Conservation (phyloP, 2,329 filamentous ascomycete species). For the Trichoderma harzianum region DNA sequence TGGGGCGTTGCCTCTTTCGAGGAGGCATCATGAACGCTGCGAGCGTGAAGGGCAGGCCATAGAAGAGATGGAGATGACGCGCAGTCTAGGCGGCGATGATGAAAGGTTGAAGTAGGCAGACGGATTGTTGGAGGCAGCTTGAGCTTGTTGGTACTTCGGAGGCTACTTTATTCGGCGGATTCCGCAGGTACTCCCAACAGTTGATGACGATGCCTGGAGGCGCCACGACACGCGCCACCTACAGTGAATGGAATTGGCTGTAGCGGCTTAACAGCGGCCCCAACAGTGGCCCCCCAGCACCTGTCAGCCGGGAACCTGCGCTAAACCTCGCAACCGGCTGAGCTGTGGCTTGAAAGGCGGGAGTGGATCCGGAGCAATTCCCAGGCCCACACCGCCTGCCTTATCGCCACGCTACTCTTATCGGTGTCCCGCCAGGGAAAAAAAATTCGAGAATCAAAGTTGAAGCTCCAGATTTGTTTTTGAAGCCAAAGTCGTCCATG, state of each 20-base stretch:
- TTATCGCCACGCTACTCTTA: constrained; percentile 24
- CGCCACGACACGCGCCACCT: constrained; percentile 9
- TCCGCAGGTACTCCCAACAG: background rate
- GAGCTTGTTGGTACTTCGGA: background rate
- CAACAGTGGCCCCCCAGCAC: background rate
- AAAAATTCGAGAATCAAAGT: constrained; percentile 24
- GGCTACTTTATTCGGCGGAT: constrained; percentile 1
- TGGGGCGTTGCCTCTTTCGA: constrained; percentile 34
- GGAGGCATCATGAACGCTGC: constrained; percentile 29
- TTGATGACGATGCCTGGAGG: constrained; percentile 16
- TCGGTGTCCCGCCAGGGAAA: constrained; percentile 31
- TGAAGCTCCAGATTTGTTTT: constrained; percentile 9
- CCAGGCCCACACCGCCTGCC: constrained; percentile 15
- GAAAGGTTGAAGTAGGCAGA: background rate
- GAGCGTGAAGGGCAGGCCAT: background rate
- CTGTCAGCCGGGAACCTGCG: background rate
- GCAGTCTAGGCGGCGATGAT: constrained; percentile 3
- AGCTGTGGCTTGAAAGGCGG: constrained; percentile 6
- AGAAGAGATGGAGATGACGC: background rate
- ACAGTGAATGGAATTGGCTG: background rate
- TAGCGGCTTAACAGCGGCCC: background rate
- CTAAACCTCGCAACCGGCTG: background rate
- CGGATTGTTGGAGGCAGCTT: background rate
- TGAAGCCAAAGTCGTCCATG: constrained; percentile 11
- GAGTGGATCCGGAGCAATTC: constrained; percentile 22